Conservation (phyloP, 139 green algal genomes). For the Zygnema cylindricum region DNA sequence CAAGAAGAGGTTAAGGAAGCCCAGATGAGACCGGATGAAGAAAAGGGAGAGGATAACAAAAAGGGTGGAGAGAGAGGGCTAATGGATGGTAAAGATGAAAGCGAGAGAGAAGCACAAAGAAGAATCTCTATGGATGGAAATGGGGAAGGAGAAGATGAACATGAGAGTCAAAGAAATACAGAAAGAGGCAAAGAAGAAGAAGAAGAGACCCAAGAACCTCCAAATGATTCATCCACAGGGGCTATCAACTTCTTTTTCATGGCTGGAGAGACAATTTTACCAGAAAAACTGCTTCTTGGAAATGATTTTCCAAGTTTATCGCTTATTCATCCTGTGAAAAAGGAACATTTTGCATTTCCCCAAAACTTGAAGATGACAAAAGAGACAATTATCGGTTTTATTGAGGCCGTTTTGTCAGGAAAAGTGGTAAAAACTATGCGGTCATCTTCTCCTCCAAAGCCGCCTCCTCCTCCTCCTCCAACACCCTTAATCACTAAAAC, state of each 20-base stretch:
- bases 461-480: not conserved
- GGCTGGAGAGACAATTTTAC: conserved; percentile 6
- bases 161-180: too few relatives aligned
- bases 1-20: not conserved
- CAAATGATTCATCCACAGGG: not conserved
- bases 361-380: not conserved
- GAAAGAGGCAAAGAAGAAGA: not conserved
- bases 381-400: not conserved
- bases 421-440: not conserved
- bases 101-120: too few relatives aligned
- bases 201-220: not conserved
- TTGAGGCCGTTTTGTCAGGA: not conserved
- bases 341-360: conserved; percentile 6
- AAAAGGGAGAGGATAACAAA: conserved; percentile 3
- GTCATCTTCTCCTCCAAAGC: not conserved
- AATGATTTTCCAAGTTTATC: not conserved
- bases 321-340: not conserved
- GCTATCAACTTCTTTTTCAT: conserved; percentile 1
- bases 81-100: too few relatives aligned
- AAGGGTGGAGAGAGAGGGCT: too few relatives aligned
- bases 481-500: not conserved
- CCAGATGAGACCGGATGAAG: not conserved
- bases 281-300: not conserved
- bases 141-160: not conserved
- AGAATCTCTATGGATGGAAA: too few relatives aligned